phyloP scores from a whole-genome alignment of 2,329 filamentous ascomycete species.

The Penicillium polonicum region DNA sequence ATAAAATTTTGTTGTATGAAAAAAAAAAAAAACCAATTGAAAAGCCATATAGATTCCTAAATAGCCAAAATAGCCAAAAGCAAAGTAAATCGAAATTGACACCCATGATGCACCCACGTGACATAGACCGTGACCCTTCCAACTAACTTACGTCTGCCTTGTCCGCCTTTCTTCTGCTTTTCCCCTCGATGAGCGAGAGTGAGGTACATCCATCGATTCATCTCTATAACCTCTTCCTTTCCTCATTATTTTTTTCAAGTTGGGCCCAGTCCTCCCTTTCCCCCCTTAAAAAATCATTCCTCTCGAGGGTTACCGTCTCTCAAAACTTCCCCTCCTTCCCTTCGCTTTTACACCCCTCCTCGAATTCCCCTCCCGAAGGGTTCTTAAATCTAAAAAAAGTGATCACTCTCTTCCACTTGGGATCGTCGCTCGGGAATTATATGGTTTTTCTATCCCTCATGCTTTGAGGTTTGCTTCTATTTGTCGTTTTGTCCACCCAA shows the following conservation, averaged over 20 bases:
- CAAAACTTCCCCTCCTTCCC: conserved; percentile 21
- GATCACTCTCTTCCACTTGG: conserved; percentile 18
- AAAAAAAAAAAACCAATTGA: not conserved
- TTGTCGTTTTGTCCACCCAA: conserved; percentile 29
- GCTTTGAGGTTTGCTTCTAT: conserved; percentile 27
- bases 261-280: conserved; percentile 1
- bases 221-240: conserved; percentile 12
- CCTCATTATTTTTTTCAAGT: not conserved
- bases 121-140: conserved; percentile 31
- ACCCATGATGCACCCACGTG: conserved; percentile 40
- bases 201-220: conserved; percentile 25
- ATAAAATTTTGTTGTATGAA: not conserved
- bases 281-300: not conserved
- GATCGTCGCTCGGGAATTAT: conserved; percentile 18
- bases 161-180: conserved; percentile 27
- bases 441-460: conserved; percentile 20
- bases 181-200: conserved; percentile 22
- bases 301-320: conserved; percentile 16
- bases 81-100: not conserved
- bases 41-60: not conserved
- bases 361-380: conserved; percentile 16
- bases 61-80: not conserved
- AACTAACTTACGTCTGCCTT: conserved; percentile 17
- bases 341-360: conserved; percentile 28
- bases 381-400: conserved; percentile 19